Percentiles rank a stretch among this genome's conserved stretches.
Evolutionary conservation across 2,329 filamentous ascomycete genomes (phyloP).

Genomic region (Talaromyces sp.): DNA sequence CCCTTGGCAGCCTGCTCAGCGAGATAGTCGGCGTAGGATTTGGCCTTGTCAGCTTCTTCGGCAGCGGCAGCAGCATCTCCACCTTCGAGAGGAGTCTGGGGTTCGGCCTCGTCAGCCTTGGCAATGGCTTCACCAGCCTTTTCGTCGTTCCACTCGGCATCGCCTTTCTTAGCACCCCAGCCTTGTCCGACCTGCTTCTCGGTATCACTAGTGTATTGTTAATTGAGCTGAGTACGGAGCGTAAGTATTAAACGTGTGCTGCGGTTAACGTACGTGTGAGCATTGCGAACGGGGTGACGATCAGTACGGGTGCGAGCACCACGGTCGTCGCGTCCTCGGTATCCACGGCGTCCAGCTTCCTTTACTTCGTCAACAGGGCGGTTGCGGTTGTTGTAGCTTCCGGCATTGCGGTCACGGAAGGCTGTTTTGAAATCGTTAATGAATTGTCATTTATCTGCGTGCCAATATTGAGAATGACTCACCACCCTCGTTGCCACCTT

Average conservation of each 20-base stretch:
- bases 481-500: slow-evolving; percentile 77
- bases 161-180: slow-evolving; percentile 80
- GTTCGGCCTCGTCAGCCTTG: slow-evolving; percentile 75
- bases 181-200: slow-evolving; percentile 64
- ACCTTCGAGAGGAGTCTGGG: slow-evolving; percentile 47
- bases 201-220: slow-evolving; percentile 36
- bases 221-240: slow-evolving; percentile 22
- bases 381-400: slow-evolving; percentile 75
- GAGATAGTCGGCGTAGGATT: slow-evolving; percentile 87
- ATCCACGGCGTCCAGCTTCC: slow-evolving; percentile 43
- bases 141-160: slow-evolving; percentile 85
- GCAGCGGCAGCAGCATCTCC: slow-evolving; percentile 33
- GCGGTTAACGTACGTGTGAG: slow-evolving; percentile 52
- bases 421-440: slow-evolving; percentile 49
- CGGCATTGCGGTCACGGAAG: slow-evolving; percentile 84
- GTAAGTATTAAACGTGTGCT: slow-evolving; percentile 6
- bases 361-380: slow-evolving; percentile 70
- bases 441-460: background rate
- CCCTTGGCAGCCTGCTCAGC: slow-evolving; percentile 74
- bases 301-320: slow-evolving; percentile 55
- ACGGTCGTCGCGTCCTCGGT: slow-evolving; percentile 59
- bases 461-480: slow-evolving; percentile 42
- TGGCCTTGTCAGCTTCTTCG: slow-evolving; percentile 69
- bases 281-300: slow-evolving; percentile 57
- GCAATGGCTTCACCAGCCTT: slow-evolving; percentile 87